phyloP scores from a whole-genome alignment of 805 yeast genomes.

The Teunomyces panamensis region DNA sequence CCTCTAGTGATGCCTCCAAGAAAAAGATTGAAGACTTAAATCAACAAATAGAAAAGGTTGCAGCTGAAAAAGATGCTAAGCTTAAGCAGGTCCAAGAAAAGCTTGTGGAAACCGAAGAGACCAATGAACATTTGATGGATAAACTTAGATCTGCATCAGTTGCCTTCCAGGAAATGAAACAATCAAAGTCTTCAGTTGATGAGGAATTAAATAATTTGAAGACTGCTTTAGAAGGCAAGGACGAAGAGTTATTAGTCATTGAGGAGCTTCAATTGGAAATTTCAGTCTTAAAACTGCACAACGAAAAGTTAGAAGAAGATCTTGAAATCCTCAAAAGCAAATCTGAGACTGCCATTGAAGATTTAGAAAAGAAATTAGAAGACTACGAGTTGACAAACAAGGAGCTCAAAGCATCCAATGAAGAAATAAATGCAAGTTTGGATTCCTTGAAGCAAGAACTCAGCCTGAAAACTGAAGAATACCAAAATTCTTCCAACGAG shows the following conservation, averaged over 20 bases:
- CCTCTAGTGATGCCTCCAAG: slow-evolving; percentile 23
- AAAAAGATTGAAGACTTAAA: slow-evolving; percentile 20
- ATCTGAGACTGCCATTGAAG: not conserved
- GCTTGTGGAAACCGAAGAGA: slow-evolving; percentile 26
- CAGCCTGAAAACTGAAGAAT: slow-evolving; percentile 7
- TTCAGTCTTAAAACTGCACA: slow-evolving; percentile 1
- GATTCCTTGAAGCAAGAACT: slow-evolving; percentile 1
- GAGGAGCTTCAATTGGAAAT: slow-evolving; percentile 9
- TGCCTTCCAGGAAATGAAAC: slow-evolving; percentile 30
- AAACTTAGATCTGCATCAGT: slow-evolving; percentile 39
- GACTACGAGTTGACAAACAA: not conserved
- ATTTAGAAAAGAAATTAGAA: not conserved
- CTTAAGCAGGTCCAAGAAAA: slow-evolving; percentile 19
- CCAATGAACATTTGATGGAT: slow-evolving; percentile 37
- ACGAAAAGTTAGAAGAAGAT: not conserved
- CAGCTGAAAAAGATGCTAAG: slow-evolving; percentile 11
- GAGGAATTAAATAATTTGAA: slow-evolving; percentile 8
- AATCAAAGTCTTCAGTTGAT: slow-evolving; percentile 15
- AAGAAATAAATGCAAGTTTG: not conserved
- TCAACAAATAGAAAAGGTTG: slow-evolving; percentile 11
- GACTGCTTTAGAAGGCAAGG: slow-evolving; percentile 14
- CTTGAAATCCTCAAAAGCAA: not conserved
- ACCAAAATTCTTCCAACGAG: not conserved
- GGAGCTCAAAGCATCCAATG: slow-evolving; percentile 1
- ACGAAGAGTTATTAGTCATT: slow-evolving; percentile 12